A percentile compares a stretch with the other conserved stretches of the same genome.
These are phyloP conservation scores for Coemansia sp. DNA, from an alignment of 192 early-diverging fungal species.

Conservation along the genomic window DNA sequence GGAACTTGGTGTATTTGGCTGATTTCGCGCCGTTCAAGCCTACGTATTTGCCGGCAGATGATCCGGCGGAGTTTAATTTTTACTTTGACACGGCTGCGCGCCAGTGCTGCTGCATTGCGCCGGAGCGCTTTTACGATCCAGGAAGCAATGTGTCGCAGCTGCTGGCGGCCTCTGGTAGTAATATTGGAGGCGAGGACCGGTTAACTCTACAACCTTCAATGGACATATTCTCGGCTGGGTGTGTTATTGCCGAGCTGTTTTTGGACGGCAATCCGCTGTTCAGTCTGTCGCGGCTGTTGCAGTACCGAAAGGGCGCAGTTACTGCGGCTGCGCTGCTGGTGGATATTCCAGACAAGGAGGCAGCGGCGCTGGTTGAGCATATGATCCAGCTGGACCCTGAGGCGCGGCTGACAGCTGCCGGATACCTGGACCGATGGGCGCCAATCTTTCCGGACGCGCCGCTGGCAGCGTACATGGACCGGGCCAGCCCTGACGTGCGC, in stretches of 20 bases:
- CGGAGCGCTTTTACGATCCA: constrained; percentile 89
- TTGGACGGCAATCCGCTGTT: constrained; percentile 92
- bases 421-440: constrained; percentile 76
- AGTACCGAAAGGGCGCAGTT: constrained; percentile 74
- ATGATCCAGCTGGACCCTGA: constrained; percentile 89
- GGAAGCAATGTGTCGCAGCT: constrained; percentile 43
- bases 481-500: constrained; percentile 31
- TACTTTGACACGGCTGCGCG: constrained; percentile 93
- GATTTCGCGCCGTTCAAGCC: constrained; percentile 94
- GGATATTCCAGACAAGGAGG: constrained; percentile 79
- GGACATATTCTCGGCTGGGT: constrained; percentile 95
- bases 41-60: constrained; percentile 90
- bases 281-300: constrained; percentile 85
- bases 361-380: constrained; percentile 71
- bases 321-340: constrained; percentile 66
- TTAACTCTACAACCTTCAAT: constrained; percentile 72
- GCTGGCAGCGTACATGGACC: constrained; percentile 44
- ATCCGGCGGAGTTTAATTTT: constrained; percentile 93
- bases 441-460: constrained; percentile 37
- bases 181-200: constrained; percentile 1
- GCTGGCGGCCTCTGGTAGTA: constrained; percentile 17
- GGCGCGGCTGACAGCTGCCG: constrained; percentile 69
- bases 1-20: constrained; percentile 90
- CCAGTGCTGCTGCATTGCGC: constrained; percentile 90
- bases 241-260: constrained; percentile 90